Evolutionary conservation across 2,329 filamentous ascomycete species (phyloP).

Genomic region (Phaeosphaeriaceae sp.): DNA sequence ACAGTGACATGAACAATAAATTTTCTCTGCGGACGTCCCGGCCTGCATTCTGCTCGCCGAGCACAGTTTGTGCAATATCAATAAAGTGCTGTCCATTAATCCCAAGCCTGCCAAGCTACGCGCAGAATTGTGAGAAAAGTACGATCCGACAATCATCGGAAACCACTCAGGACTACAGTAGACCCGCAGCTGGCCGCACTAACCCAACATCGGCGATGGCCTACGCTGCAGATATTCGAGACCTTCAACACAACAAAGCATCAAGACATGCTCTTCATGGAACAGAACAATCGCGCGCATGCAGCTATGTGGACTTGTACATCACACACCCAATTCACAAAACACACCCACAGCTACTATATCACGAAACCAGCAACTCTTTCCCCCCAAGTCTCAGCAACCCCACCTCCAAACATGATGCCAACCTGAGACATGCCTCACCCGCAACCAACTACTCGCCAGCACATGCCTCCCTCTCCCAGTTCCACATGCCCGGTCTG

Average conservation of each 20-base stretch:
- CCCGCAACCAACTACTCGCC: not conserved
- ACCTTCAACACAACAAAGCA: not conserved
- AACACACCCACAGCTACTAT: not conserved
- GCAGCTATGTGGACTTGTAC: not conserved
- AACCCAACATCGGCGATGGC: not conserved
- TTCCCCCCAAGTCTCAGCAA: not conserved
- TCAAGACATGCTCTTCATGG: not conserved
- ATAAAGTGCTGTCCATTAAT: not conserved
- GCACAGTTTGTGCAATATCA: not conserved
- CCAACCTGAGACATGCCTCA: not conserved
- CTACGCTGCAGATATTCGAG: not conserved
- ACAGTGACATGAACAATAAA: conserved; percentile 6
- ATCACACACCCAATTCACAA: not conserved
- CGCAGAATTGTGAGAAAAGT: not conserved
- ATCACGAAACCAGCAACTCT: too few species aligned
- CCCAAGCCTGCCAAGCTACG: not conserved
- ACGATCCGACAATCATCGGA: conserved; percentile 7
- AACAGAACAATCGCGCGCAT: not conserved
- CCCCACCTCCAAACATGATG: not conserved
- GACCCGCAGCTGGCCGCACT: not conserved
- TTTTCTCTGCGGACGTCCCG: not conserved
- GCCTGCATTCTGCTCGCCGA: not conserved
- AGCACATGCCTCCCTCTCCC: not conserved
- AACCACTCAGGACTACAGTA: conserved; percentile 1
- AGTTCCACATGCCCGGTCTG: not conserved